Conservation (phyloP, 306 rosid species). For the Quercus dentata region DNA sequence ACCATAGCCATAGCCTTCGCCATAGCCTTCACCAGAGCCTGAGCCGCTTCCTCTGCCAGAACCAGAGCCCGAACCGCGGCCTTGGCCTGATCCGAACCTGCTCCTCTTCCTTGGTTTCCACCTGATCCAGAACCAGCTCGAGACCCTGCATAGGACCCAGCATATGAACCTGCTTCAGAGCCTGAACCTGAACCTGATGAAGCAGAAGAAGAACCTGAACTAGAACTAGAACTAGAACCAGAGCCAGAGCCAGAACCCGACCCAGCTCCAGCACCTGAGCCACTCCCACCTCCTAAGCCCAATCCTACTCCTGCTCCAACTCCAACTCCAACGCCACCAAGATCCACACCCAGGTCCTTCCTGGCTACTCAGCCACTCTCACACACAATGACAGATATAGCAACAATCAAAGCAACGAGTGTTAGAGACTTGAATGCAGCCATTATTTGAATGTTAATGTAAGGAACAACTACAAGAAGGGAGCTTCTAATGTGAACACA, state of each 20-base stretch:
- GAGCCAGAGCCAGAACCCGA: slow-evolving; percentile 38
- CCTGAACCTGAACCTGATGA: slow-evolving; percentile 45
- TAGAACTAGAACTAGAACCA: slow-evolving; percentile 44
- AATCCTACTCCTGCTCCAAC: slow-evolving; percentile 44
- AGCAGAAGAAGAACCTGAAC: slow-evolving; percentile 43
- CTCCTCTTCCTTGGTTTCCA: background rate
- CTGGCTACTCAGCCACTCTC: slow-evolving; percentile 38
- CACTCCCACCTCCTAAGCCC: slow-evolving; percentile 49
- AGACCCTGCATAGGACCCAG: slow-evolving; percentile 35
- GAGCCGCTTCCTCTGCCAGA: slow-evolving; percentile 15
- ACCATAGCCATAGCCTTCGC: slow-evolving; percentile 32
- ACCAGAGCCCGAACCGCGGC: background rate
- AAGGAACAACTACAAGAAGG: background rate
- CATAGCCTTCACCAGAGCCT: background rate
- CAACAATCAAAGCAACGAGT: slow-evolving; percentile 29
- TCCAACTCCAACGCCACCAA: slow-evolving; percentile 53
- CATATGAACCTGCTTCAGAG: slow-evolving; percentile 36
- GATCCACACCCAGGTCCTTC: slow-evolving; percentile 50
- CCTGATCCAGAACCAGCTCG: slow-evolving; percentile 44
- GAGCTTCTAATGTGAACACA: background rate
- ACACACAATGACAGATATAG: slow-evolving; percentile 31
- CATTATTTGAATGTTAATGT: slow-evolving; percentile 24
- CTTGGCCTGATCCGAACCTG: background rate
- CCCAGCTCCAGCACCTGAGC: slow-evolving; percentile 48
- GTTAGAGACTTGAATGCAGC: slow-evolving; percentile 24